Evolutionary conservation across 225 moss, liverwort and hornwort species (phyloP).

Genomic region (Bryum argenteum): DNA sequence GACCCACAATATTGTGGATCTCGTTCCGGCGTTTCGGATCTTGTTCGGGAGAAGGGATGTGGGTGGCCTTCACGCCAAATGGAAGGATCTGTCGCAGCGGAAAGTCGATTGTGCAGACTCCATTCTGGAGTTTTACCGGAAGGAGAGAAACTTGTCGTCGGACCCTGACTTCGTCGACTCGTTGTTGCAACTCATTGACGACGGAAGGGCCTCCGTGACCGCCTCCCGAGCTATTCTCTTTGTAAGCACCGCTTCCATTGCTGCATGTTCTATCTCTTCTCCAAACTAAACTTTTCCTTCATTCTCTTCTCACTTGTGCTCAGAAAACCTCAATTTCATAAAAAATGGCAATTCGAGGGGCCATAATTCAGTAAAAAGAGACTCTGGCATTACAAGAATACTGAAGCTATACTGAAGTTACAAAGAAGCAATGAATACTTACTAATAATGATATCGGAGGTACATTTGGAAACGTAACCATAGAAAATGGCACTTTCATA

Average conservation of each 20-base stretch:
- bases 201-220: constrained; percentile 16
- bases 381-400: too few relatives aligned
- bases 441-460: too few relatives aligned
- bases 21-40: constrained; percentile 10
- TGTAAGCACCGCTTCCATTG: constrained; percentile 18
- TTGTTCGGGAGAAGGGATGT: neutral
- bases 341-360: too few relatives aligned
- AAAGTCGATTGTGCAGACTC: neutral
- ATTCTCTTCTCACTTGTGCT: neutral
- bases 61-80: constrained; percentile 17
- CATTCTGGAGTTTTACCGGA: constrained; percentile 17
- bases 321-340: too few relatives aligned
- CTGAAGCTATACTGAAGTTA: too few relatives aligned
- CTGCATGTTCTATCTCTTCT: neutral
- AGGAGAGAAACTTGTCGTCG: neutral
- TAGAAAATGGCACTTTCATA: too few relatives aligned
- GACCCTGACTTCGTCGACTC: constrained; percentile 17
- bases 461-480: too few relatives aligned
- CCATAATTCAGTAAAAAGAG: too few relatives aligned
- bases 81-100: constrained; percentile 9
- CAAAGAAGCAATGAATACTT: too few relatives aligned
- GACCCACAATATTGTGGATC: neutral
- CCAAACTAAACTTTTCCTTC: neutral
- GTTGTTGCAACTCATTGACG: constrained; percentile 9
- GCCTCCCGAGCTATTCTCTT: neutral